Evolutionary conservation across 2,329 filamentous ascomycete genomes (phyloP).

Genomic region (Neonectria ditissima): DNA sequence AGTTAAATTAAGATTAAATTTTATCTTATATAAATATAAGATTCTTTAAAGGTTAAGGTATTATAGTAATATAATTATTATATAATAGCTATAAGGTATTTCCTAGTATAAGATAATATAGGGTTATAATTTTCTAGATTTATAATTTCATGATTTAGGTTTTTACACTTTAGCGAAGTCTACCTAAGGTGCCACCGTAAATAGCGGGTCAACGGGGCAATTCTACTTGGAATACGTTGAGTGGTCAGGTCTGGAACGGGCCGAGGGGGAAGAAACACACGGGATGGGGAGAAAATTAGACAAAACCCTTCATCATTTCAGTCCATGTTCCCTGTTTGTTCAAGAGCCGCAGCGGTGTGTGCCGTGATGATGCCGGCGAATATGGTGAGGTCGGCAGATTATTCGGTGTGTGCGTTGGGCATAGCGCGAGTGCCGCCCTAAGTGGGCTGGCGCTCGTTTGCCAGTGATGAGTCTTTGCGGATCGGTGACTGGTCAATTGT

Average conservation of each 20-base stretch:
- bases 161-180: no score
- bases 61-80: no score
- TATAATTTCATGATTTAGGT: no score
- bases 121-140: no score
- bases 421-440: constrained; percentile 20
- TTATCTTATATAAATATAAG: no score
- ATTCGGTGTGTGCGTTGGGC: constrained; percentile 18
- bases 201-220: constrained; percentile 28
- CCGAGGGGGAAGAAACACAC: constrained; percentile 11
- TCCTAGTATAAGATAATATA: no score
- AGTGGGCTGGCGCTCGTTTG: not conserved
- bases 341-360: constrained; percentile 20
- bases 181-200: no score
- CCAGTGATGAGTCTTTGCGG: not conserved
- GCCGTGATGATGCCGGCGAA: constrained; percentile 14
- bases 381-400: constrained; percentile 5
- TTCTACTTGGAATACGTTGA: constrained; percentile 11
- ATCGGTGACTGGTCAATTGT: not conserved
- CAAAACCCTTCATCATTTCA: constrained; percentile 1
- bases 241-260: constrained; percentile 25
- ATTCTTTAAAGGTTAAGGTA: no score
- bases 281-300: not conserved
- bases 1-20: no score
- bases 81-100: no score
- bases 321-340: constrained; percentile 12